Conservation (phyloP, 768 basidiomycete species). For the Boletus pseudo-olivaceus region DNA sequence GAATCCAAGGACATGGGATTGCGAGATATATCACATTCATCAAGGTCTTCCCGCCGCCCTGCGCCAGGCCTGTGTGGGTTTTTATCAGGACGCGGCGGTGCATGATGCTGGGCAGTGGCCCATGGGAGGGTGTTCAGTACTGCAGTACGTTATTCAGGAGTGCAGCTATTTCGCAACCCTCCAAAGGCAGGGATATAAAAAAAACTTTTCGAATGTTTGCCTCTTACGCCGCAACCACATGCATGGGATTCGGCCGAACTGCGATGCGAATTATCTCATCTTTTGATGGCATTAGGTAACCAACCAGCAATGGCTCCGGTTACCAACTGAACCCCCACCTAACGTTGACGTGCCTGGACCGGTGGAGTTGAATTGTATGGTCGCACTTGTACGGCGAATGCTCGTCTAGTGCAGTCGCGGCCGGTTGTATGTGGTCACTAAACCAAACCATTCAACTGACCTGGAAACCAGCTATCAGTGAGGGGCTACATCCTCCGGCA, state of each 20-base stretch:
- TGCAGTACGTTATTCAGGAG: neutral
- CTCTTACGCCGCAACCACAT: neutral
- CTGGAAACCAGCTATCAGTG: neutral
- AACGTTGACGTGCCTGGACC: neutral
- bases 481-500: neutral
- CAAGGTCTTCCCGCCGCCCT: neutral
- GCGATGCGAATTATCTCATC: neutral
- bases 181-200: neutral
- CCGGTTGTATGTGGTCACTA: neutral
- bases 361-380: neutral
- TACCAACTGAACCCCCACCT: neutral
- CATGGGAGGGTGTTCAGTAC: neutral
- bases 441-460: neutral
- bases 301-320: neutral
- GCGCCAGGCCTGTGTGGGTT: no score
- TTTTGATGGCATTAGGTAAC: neutral
- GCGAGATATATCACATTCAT: no score
- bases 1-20: neutral
- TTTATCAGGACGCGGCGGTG: neutral
- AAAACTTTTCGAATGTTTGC: neutral
- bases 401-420: no score
- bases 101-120: neutral
- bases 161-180: no score
- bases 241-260: slow-evolving; percentile 7
- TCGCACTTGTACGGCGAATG: neutral